Evolutionary conservation across 1,284 basidiomycete species (phyloP).

Genomic region (Leccinum griseonigrum): DNA sequence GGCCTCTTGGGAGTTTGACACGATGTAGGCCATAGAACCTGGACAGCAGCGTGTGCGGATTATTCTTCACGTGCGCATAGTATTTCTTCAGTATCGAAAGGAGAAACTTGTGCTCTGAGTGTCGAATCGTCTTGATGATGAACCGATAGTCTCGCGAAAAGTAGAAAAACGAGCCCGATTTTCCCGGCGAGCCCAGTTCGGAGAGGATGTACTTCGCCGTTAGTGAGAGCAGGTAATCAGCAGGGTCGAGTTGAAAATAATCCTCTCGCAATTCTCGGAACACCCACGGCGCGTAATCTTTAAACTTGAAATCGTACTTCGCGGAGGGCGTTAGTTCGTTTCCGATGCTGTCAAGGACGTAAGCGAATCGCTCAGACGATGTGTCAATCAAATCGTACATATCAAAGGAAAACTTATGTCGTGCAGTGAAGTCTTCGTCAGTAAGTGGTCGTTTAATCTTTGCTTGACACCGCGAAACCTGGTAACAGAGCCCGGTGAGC

Average conservation of each 20-base stretch:
- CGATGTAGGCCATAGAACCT: conserved; percentile 97
- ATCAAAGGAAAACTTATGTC: conserved; percentile 97
- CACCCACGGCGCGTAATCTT: conserved; percentile 98
- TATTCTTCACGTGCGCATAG: conserved; percentile 83
- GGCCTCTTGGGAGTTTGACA: conserved; percentile 91
- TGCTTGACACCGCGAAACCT: conserved; percentile 95
- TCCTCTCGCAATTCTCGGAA: conserved; percentile 95
- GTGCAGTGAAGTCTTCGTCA: conserved; percentile 84
- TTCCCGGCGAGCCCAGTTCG: conserved; percentile 97
- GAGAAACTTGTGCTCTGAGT: conserved; percentile 93
- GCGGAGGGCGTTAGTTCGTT: conserved; percentile 97
- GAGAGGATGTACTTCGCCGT: conserved; percentile 98
- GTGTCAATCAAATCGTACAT: conserved; percentile 54
- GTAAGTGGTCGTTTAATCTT: conserved; percentile 87
- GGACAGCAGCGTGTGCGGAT: conserved; percentile 92
- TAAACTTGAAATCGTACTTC: conserved; percentile 98
- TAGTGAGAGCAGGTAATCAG: conserved; percentile 94
- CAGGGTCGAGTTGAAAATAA: conserved; percentile 93
- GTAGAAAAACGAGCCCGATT: conserved; percentile 99
- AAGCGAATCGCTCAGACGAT: conserved; percentile 9
- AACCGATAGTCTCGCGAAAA: conserved; percentile 98
- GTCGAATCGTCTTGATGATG: conserved; percentile 99
- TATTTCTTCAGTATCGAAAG: conserved; percentile 84
- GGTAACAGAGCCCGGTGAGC: conserved; percentile 21
- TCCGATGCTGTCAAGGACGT: conserved; percentile 62